Percentiles rank a stretch among this genome's conserved stretches.
Conservation (phyloP, 2,329 filamentous ascomycete genomes). For the Neurospora sp. region DNA sequence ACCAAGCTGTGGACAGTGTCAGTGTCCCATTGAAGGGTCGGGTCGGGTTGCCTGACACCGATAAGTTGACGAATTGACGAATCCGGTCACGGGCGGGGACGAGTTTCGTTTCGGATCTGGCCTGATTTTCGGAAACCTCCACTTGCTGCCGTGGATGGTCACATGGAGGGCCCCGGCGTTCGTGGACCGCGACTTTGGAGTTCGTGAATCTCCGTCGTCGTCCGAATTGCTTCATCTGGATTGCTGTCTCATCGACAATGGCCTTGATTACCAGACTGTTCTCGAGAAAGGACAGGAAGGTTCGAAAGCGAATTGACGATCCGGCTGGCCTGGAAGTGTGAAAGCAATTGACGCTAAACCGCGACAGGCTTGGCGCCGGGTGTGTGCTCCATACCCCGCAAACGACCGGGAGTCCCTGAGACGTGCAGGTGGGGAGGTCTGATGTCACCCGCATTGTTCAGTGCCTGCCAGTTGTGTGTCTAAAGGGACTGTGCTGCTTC, state of each 20-base stretch:
- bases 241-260: background rate
- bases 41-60: background rate
- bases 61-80: background rate
- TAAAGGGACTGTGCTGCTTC: background rate
- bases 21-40: background rate
- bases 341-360: slow-evolving; percentile 7
- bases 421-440: slow-evolving; percentile 11
- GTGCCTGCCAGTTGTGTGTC: background rate
- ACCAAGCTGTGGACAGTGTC: background rate
- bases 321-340: background rate
- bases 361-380: slow-evolving; percentile 7
- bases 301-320: background rate
- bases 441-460: slow-evolving; percentile 15
- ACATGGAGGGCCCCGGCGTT: background rate
- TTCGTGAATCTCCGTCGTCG: background rate
- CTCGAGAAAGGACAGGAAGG: background rate
- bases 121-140: background rate
- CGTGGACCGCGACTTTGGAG: background rate
- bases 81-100: background rate
- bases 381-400: slow-evolving; percentile 17
- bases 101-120: background rate
- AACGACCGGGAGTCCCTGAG: slow-evolving; percentile 13
- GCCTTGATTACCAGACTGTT: background rate
- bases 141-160: background rate
- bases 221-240: background rate